Evolutionary conservation across 768 basidiomycete genomes (phyloP).

Genomic region (Naematelia encephala): DNA sequence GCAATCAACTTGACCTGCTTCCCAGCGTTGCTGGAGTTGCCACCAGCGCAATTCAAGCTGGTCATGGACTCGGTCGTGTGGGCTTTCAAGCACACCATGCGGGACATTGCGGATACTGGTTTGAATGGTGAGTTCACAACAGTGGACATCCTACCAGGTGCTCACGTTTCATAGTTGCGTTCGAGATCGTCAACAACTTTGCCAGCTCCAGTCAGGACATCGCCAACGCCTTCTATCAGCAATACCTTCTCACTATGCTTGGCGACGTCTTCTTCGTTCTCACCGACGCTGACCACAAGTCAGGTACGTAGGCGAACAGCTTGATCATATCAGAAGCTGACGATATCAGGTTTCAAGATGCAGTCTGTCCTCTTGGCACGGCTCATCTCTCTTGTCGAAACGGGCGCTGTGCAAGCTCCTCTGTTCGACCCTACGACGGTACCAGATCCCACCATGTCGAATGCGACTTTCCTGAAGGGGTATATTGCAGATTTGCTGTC

Average conservation of each 20-base stretch:
- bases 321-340: background rate
- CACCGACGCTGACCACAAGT: constrained; percentile 98
- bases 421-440: constrained; percentile 73
- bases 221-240: constrained; percentile 90
- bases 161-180: constrained; percentile 61
- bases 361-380: constrained; percentile 88
- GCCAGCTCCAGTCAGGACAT: constrained; percentile 71
- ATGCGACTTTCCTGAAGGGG: constrained; percentile 73
- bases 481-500: constrained; percentile 82
- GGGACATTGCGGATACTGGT: constrained; percentile 88
- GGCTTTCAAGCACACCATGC: constrained; percentile 99
- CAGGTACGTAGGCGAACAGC: constrained; percentile 55
- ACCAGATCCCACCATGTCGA: constrained; percentile 66
- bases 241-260: constrained; percentile 86
- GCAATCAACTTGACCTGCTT: constrained; percentile 92
- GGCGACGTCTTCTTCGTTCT: constrained; percentile 97
- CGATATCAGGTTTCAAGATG: constrained; percentile 71
- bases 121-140: constrained; percentile 33
- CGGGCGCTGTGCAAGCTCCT: constrained; percentile 72
- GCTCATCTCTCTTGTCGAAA: constrained; percentile 88
- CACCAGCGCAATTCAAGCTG: constrained; percentile 90
- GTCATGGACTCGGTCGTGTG: constrained; percentile 98
- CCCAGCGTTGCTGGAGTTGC: constrained; percentile 85
- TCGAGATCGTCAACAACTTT: constrained; percentile 95
- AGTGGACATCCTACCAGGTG: background rate